Evolutionary conservation across 2,329 filamentous ascomycete species (phyloP).

Genomic region (Karstenula rhodostoma): DNA sequence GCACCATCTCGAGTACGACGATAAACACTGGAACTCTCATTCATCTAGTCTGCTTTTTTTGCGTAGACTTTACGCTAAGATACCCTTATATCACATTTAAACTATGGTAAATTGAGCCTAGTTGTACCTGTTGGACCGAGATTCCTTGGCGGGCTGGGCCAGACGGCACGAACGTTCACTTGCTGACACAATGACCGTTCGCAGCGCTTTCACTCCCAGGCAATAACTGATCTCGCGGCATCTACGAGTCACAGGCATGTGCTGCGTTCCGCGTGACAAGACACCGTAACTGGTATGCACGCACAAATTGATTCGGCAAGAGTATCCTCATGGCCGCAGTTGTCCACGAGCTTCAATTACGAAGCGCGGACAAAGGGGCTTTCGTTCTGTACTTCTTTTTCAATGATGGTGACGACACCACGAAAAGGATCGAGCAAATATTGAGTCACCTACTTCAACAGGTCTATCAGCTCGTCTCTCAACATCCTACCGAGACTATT

Average conservation of each 20-base stretch:
- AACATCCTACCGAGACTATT: constrained; percentile 3
- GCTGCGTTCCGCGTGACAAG: not conserved
- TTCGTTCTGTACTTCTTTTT: constrained; percentile 2
- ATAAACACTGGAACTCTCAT: not conserved
- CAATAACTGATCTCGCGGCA: not conserved
- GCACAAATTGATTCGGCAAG: not conserved
- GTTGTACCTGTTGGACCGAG: not conserved
- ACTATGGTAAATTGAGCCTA: not conserved
- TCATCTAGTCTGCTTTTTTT: not conserved
- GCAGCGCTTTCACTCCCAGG: too few species aligned
- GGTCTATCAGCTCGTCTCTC: not conserved
- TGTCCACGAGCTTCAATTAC: not conserved
- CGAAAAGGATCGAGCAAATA: not conserved
- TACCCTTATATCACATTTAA: not conserved
- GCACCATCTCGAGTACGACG: not conserved
- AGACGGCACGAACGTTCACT: not conserved
- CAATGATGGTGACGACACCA: constrained; percentile 3
- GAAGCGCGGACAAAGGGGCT: not conserved
- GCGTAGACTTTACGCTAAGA: not conserved
- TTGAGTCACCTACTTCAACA: not conserved
- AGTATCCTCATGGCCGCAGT: constrained; percentile 3
- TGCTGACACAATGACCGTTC: not conserved
- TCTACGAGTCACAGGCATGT: not conserved
- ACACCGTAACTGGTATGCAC: not conserved
- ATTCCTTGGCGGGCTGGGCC: not conserved